Evolutionary conservation across 1,284 basidiomycete species (phyloP), one percentile per base, ranked within the genome.

Genomic region (Thelephora terrestris): DNA sequence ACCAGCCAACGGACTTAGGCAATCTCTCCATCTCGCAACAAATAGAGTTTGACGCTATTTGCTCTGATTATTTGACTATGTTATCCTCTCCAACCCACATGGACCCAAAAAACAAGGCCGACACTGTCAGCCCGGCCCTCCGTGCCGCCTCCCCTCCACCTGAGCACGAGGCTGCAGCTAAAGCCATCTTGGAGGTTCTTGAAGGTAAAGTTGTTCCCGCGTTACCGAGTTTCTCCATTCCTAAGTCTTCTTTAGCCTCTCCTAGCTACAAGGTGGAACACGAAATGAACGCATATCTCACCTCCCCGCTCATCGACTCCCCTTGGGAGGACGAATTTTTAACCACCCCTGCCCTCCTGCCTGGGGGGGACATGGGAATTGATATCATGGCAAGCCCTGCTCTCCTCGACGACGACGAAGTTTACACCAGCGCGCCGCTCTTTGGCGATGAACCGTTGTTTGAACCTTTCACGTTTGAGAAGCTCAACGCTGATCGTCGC

Each of bases 281-380:
- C 38, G 58, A 59, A 45, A 61, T 62, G 57, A 57, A 50, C 53
- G 65, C 66, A 49, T 75, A 60, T 53, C 57, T 75, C 7, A 75
- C 73, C 9, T 75, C 73, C 25, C 73, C 74, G 1, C 61, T 74
- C 46, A 63, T 73, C 25, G 72, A 74, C 42, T 73, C 74, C 17
- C 79, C 79, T 2, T 66, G 69, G 49, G 70, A 73, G 12, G 39
- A 42, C 10, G 76, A 81, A 29, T 71, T 77, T 58, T 72, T 84
- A 52, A 72, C 66, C 5, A 83, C 82, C 0, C 82, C 81, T 2
- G 65, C 61, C 7, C 37, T 66, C 44, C 63, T 55, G 6, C 65
- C 67, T 20, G 55, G 74, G 39, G 39, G n/a, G 21, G 67, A 60
- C 43, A 50, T 59, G 47, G 59, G 14, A n/a, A 53, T 52, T 18